Conservation (phyloP, 2,329 filamentous ascomycete genomes). For the Daldinia sp. region DNA sequence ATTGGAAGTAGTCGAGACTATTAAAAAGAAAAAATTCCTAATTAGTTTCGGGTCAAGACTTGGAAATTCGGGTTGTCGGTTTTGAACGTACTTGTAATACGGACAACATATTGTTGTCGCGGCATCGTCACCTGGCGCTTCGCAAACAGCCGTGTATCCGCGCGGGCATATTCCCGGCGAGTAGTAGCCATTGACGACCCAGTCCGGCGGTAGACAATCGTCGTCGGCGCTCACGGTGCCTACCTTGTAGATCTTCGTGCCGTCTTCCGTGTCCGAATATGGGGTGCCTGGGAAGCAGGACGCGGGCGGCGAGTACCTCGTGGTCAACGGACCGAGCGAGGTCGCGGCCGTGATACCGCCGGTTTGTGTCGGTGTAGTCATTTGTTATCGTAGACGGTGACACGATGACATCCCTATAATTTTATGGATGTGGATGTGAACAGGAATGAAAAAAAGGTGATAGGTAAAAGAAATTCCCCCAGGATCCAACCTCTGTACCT, state of each 20-base stretch:
- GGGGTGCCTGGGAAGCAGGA: slow-evolving; percentile 13
- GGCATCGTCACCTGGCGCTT: neutral
- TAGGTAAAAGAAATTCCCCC: neutral
- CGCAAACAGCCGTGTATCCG: slow-evolving; percentile 23
- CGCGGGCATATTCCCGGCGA: slow-evolving; percentile 25
- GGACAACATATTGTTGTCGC: slow-evolving; percentile 15
- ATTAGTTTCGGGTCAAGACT: slow-evolving; percentile 2
- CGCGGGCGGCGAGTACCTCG: slow-evolving; percentile 16
- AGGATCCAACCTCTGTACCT: neutral
- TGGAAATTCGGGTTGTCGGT: neutral
- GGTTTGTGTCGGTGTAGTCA: slow-evolving; percentile 2
- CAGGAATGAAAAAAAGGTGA: slow-evolving; percentile 39
- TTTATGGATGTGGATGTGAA: neutral
- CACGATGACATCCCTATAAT: neutral
- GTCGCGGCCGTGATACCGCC: neutral
- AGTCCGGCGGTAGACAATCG: slow-evolving; percentile 21
- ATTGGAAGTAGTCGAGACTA: slow-evolving; percentile 2
- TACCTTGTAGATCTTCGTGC: slow-evolving; percentile 5
- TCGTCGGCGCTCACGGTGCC: slow-evolving; percentile 9
- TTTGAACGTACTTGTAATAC: slow-evolving; percentile 17
- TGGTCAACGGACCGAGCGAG: slow-evolving; percentile 29
- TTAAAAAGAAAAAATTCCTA: neutral
- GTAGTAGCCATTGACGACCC: slow-evolving; percentile 27
- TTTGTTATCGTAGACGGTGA: neutral
- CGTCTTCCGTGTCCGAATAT: neutral